Evolutionary conservation across 768 basidiomycete species (phyloP), one percentile per base, ranked within the genome.

Genomic region (Epithele typhae): DNA sequence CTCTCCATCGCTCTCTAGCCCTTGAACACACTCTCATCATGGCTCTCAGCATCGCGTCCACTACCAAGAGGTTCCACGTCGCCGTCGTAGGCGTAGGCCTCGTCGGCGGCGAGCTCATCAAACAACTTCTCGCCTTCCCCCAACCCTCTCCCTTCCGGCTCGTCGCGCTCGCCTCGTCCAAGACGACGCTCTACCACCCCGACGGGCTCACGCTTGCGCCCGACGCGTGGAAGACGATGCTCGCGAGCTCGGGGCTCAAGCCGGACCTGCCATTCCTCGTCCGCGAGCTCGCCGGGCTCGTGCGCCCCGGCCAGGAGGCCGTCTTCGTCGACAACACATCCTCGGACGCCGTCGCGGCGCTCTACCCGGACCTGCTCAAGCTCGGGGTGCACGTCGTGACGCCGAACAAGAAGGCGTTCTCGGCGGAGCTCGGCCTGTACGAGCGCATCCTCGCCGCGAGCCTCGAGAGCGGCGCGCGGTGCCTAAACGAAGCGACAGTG

Each of bases 331-430:
- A 99, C 66, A 95, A 93, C 64, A 97, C 96, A 0, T 87, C 92
- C 1, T 85, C 88, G 25, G 85, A 91, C 32, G 74, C 71, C 12
- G 79, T 98, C 17, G 94, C 95, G 2, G 70, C 71, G 19, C 59
- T 84, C 43, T 99, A 98, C 65, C 92, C 96, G 0, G 67, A 69
- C 30, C 87, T 93, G 69, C 68, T 98, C 36, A 69, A 71, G 40
- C 76, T 77, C 4, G 93, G 94, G 3, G 77, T 98, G 49, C 78
- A 84, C 60, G 81, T 99, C 57, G 81, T 95, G 37, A 99, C 96
- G 1, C 95, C 96, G 14, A 99, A 98, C 75, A 99, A 99, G 68
- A 98, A 97, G 68, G 96, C 88, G 0, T 92, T 84, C 61, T 94
- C 92, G 12, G 84, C 86, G 0, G 72, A 79, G 17, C 68, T 82